phyloP scores from a whole-genome alignment of 2,329 filamentous ascomycete species.

The Stromatinia cepivora region DNA sequence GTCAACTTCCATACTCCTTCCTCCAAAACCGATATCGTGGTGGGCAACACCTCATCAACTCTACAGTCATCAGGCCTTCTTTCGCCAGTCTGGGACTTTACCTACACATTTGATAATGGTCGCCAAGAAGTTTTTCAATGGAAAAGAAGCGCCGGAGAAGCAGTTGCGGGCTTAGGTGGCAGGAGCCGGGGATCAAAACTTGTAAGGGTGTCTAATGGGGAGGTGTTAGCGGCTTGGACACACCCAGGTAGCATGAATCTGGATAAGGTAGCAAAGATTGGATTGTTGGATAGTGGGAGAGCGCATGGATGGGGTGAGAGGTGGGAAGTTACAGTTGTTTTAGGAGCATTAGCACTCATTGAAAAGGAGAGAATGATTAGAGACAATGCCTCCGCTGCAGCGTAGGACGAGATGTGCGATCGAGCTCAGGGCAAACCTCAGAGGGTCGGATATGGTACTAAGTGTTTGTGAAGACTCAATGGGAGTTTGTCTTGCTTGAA shows the following conservation, averaged over 20 bases:
- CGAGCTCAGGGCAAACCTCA: neutral
- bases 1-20: slow-evolving; percentile 1
- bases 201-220: slow-evolving; percentile 1
- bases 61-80: slow-evolving; percentile 1
- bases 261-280: slow-evolving; percentile 17
- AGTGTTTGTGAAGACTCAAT: neutral
- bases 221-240: slow-evolving; percentile 14
- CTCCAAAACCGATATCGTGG: slow-evolving; percentile 3
- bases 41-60: neutral
- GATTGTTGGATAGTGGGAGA: slow-evolving; percentile 14
- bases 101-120: slow-evolving; percentile 14
- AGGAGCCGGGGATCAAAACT: neutral
- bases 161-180: slow-evolving; percentile 1
- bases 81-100: neutral
- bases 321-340: slow-evolving; percentile 19
- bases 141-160: slow-evolving; percentile 5
- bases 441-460: neutral
- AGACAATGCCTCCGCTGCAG: neutral
- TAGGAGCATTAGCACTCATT: slow-evolving; percentile 14
- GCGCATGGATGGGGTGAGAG: slow-evolving; percentile 14
- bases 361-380: neutral
- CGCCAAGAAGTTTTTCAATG: slow-evolving; percentile 2
- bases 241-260: neutral
- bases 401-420: neutral
- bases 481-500: neutral